Evolutionary conservation across 2,329 filamentous ascomycete species (phyloP).

Genomic region (Fusarium begoniae): DNA sequence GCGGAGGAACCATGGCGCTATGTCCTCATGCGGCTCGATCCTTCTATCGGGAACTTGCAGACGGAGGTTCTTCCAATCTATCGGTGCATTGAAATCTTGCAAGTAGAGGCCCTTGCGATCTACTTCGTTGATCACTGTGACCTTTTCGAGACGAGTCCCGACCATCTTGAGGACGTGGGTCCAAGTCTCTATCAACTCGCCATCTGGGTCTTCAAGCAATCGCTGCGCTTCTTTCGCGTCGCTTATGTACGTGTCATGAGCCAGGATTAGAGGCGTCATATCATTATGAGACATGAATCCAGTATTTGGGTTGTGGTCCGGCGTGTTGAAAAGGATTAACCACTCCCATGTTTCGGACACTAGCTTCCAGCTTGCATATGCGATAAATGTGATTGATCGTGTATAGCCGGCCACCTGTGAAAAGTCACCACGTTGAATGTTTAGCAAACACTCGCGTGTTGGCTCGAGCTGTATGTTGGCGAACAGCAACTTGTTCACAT

Average conservation of each 20-base stretch:
- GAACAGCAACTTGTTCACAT: not conserved
- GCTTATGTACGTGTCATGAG: not conserved
- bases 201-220: not conserved
- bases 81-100: not conserved
- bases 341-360: not conserved
- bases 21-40: not conserved
- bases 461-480: not conserved
- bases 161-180: not conserved
- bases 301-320: not conserved
- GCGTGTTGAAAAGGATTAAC: not conserved
- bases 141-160: not conserved
- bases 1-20: fast-evolving
- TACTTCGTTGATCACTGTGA: fast-evolving
- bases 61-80: not conserved
- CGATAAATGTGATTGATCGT: not conserved
- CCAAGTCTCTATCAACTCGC: not conserved
- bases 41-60: not conserved
- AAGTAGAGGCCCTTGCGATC: not conserved
- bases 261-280: not conserved
- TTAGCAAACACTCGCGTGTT: not conserved
- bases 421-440: not conserved
- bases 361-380: not conserved
- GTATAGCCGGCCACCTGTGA: not conserved
- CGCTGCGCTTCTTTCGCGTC: not conserved
- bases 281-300: too few relatives aligned